phyloP scores from a whole-genome alignment of 345 rosid species.

The Gossypium herbaceum region DNA sequence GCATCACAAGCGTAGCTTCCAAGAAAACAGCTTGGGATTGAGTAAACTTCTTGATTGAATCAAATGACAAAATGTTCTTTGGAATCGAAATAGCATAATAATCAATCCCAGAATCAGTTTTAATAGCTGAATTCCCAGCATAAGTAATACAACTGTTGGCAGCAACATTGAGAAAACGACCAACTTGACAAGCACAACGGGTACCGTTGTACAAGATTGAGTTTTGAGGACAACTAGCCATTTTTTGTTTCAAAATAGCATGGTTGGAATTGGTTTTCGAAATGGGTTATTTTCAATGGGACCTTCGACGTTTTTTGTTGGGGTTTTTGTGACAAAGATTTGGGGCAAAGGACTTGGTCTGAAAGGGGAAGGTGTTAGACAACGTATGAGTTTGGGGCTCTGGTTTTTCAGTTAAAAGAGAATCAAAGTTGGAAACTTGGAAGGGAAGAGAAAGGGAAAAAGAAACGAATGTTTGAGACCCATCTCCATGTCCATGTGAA shows the following conservation, averaged over 20 bases:
- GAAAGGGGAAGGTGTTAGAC: not conserved
- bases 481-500: not conserved
- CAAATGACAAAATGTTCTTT: conserved; percentile 62
- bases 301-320: not conserved
- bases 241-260: conserved; percentile 3
- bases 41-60: conserved; percentile 66
- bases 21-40: conserved; percentile 92
- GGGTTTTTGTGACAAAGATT: not conserved
- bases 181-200: conserved; percentile 74
- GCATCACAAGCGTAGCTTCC: conserved; percentile 72
- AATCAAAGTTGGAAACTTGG: not conserved
- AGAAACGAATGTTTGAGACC: conserved; percentile 2
- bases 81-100: conserved; percentile 46
- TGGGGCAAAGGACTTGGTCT: not conserved
- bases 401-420: not conserved
- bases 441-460: not conserved
- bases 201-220: conserved; percentile 60
- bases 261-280: not conserved
- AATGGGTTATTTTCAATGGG: not conserved
- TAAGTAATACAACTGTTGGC: conserved; percentile 48
- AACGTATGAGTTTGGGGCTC: not conserved
- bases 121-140: conserved; percentile 35
- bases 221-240: conserved; percentile 46
- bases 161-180: conserved; percentile 48
- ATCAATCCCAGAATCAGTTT: conserved; percentile 46